These are phyloP conservation scores for Fusarium xylarioides DNA, from an alignment of 2,329 filamentous ascomycete genomes.

Conservation along the genomic window DNA sequence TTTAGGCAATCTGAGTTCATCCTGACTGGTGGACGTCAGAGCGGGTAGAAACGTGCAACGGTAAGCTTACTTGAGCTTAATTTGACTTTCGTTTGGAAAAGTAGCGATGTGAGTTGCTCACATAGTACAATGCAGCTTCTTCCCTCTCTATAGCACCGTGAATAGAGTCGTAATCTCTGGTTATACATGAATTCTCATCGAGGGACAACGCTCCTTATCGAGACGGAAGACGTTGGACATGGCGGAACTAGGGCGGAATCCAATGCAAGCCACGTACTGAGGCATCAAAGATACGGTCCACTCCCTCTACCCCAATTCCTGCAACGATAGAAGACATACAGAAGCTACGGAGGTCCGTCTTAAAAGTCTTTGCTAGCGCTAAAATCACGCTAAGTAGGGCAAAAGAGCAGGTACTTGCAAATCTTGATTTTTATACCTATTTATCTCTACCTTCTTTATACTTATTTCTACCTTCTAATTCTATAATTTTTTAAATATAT, in stretches of 20 bases:
- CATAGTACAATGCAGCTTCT: neutral
- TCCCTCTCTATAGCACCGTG: fast-evolving
- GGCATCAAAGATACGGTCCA: neutral
- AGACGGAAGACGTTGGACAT: neutral
- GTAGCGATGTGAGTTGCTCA: neutral
- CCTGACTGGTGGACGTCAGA: conserved; percentile 1
- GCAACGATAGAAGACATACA: neutral
- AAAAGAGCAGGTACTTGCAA: too few species aligned
- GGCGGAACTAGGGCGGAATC: neutral
- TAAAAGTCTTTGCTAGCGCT: too few species aligned
- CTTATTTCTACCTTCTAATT: too few species aligned
- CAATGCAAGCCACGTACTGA: neutral
- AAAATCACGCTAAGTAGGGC: too few species aligned
- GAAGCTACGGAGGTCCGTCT: too few species aligned
- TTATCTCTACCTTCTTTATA: too few species aligned
- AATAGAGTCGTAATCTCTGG: neutral
- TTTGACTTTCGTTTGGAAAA: neutral
- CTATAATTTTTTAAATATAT: too few species aligned
- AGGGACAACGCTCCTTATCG: neutral
- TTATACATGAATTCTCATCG: neutral
- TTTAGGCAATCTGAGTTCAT: neutral
- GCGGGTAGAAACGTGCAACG: neutral
- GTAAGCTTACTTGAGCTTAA: conserved; percentile 6
- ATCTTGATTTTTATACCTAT: too few species aligned
- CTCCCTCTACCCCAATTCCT: neutral